Percentiles rank a stretch among this genome's conserved stretches.
These are phyloP conservation scores for Spirogloea muscicola DNA, from an alignment of 139 green algal genomes.

Conservation along the genomic window DNA sequence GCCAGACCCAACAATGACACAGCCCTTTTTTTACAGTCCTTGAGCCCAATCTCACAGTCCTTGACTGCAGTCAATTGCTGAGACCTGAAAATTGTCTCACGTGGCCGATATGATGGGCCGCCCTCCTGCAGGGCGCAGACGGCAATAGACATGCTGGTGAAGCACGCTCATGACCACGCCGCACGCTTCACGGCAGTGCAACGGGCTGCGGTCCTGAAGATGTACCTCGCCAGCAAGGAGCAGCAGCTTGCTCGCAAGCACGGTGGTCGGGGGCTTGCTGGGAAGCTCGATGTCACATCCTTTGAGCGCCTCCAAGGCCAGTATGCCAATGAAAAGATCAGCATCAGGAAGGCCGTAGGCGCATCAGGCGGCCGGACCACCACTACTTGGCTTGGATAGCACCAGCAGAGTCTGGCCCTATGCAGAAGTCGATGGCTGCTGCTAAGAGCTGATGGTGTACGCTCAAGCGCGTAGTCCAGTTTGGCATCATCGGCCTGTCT, in stretches of 20 bases:
- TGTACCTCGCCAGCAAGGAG: conserved; percentile 1
- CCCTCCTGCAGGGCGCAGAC: conserved; percentile 18
- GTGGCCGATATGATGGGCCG: background rate
- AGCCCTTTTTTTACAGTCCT: background rate
- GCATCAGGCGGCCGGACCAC: background rate
- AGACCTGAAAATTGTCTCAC: background rate
- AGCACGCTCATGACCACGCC: conserved; percentile 17
- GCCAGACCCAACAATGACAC: background rate
- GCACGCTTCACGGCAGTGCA: conserved; percentile 3
- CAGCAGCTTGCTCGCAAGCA: conserved; percentile 17
- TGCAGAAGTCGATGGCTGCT: too few relatives aligned
- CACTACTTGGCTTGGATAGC: conserved; percentile 16
- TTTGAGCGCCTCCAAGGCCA: conserved; percentile 20
- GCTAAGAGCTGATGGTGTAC: too few relatives aligned
- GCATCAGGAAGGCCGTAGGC: conserved; percentile 11
- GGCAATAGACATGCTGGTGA: conserved; percentile 22
- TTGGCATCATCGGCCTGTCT: too few relatives aligned
- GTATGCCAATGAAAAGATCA: conserved; percentile 25
- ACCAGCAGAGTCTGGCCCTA: too few relatives aligned
- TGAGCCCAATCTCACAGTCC: background rate
- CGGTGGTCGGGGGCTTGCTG: background rate
- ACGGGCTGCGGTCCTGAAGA: background rate
- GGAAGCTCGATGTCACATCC: conserved; percentile 25
- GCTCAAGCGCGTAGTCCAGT: too few relatives aligned
- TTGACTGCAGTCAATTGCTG: background rate